These are phyloP conservation scores for Trametes versicolor DNA, from an alignment of 1,284 basidiomycete genomes.

Conservation along the genomic window DNA sequence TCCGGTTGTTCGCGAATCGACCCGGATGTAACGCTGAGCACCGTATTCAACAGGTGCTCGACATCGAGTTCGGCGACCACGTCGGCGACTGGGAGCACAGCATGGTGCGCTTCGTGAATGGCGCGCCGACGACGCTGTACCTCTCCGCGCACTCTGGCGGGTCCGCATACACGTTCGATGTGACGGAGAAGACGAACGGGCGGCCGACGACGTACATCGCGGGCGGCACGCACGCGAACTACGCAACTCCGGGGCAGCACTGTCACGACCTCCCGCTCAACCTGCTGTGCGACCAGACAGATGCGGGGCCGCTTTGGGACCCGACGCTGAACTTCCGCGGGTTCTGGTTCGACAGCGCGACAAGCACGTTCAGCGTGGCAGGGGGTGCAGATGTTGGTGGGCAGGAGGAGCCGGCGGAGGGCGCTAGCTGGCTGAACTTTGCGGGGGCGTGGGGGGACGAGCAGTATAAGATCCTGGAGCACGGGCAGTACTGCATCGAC, in stretches of 20 bases:
- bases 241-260: slow-evolving; percentile 42
- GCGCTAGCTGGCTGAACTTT: slow-evolving; percentile 42
- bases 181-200: slow-evolving; percentile 34
- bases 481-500: slow-evolving; percentile 41
- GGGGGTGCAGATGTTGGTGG: slow-evolving; percentile 38
- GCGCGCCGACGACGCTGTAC: slow-evolving; percentile 44
- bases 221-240: slow-evolving; percentile 46
- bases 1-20: too few relatives aligned
- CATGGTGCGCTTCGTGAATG: slow-evolving; percentile 49
- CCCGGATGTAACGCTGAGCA: background rate
- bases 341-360: slow-evolving; percentile 41
- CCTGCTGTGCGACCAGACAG: slow-evolving; percentile 36
- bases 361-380: slow-evolving; percentile 38
- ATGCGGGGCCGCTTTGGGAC: slow-evolving; percentile 43
- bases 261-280: slow-evolving; percentile 40
- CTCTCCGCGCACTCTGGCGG: slow-evolving; percentile 49
- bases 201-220: slow-evolving; percentile 45
- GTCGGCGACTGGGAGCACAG: slow-evolving; percentile 51
- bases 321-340: slow-evolving; percentile 44
- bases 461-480: slow-evolving; percentile 38
- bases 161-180: slow-evolving; percentile 42
- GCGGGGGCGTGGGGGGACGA: slow-evolving; percentile 45
- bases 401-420: slow-evolving; percentile 33
- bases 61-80: slow-evolving; percentile 41
- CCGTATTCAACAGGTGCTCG: slow-evolving; percentile 36